These are phyloP conservation scores for Pestalotiopsis sp. DNA, from an alignment of 2,329 filamentous ascomycete genomes.

Conservation along the genomic window DNA sequence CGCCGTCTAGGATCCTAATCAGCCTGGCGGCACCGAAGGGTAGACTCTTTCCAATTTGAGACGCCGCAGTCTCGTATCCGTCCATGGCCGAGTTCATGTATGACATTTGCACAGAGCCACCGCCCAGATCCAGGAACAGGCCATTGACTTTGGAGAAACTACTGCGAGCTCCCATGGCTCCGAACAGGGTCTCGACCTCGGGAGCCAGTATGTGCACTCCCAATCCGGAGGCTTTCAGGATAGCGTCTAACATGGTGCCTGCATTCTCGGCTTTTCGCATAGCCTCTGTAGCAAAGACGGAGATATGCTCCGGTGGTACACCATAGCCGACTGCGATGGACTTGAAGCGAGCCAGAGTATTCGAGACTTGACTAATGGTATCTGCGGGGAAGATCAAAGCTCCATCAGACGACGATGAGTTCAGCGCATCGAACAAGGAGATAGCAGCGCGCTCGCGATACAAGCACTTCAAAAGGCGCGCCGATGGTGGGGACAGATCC, in stretches of 20 bases:
- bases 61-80: slow-evolving; percentile 56
- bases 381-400: slow-evolving; percentile 47
- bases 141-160: slow-evolving; percentile 71
- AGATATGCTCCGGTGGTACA: slow-evolving; percentile 67
- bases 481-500: slow-evolving; percentile 69
- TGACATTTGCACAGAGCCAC: slow-evolving; percentile 68
- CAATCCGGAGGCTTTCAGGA: slow-evolving; percentile 66
- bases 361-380: slow-evolving; percentile 68
- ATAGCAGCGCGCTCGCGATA: slow-evolving; percentile 80
- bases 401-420: slow-evolving; percentile 41
- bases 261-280: slow-evolving; percentile 81
- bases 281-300: slow-evolving; percentile 85
- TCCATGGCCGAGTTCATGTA: slow-evolving; percentile 55
- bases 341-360: slow-evolving; percentile 71
- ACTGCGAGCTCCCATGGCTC: slow-evolving; percentile 81
- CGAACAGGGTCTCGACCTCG: slow-evolving; percentile 79
- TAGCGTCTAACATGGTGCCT: slow-evolving; percentile 65
- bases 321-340: slow-evolving; percentile 69
- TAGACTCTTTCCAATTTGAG: slow-evolving; percentile 57
- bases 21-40: slow-evolving; percentile 65
- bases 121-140: slow-evolving; percentile 85
- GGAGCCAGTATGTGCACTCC: slow-evolving; percentile 74
- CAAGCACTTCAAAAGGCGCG: slow-evolving; percentile 75
- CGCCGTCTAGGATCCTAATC: slow-evolving; percentile 49
- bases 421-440: slow-evolving; percentile 84